Base-by-base conservation (phyloP, 73 alveolate genomes). In the Paraurostyla sp. region DNA sequence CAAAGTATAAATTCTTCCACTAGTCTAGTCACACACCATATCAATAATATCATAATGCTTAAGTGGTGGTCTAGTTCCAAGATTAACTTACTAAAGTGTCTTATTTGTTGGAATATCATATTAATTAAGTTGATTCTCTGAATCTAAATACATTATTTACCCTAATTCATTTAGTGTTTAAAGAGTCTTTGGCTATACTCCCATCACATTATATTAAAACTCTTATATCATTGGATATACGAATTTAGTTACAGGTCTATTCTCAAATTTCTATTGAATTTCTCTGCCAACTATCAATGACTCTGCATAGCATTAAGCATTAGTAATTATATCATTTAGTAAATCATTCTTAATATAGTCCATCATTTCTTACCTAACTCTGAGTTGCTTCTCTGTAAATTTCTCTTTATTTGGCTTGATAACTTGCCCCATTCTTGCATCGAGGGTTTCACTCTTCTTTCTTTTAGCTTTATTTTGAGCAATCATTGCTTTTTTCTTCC, bases 1-100 rank as follows among this genome's bases (percentile, higher is more conserved):
- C 29, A 91, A 60, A 13, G 92, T 73, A 63, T 91, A 91, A 36
- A 91, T 76, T 27, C 96, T 83, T 7, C 91, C 91, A 30, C 87
- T 52, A 4, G 76, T 58, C 43, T 76, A 42, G 46, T 91, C 96
- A 57, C 93, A 84, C 6, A 90, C 92, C 81, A 80, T 45, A 51
- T 78, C 96, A 50, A 91, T 76, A 22, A 91, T 71, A 41, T 89
- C 93, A 30, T 75, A 71, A 41, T 71, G 91, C 60, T 86, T 89
- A 2, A 91, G 85, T 20, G 96, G 96, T 18, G 96, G 93, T 58
- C 92, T 84, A 16, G 96, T 91, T 7, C 96, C 96, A 11, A 91
- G 75, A 50, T 76, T 81, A 16, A 91, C 85, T 41, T 81, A 49
- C 36, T 91, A 76, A 4, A 80, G 57, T 27, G 90, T 25, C 29